Evolutionary conservation across 2,329 filamentous ascomycete species (phyloP).

Genomic region (Colletotrichum navitas): DNA sequence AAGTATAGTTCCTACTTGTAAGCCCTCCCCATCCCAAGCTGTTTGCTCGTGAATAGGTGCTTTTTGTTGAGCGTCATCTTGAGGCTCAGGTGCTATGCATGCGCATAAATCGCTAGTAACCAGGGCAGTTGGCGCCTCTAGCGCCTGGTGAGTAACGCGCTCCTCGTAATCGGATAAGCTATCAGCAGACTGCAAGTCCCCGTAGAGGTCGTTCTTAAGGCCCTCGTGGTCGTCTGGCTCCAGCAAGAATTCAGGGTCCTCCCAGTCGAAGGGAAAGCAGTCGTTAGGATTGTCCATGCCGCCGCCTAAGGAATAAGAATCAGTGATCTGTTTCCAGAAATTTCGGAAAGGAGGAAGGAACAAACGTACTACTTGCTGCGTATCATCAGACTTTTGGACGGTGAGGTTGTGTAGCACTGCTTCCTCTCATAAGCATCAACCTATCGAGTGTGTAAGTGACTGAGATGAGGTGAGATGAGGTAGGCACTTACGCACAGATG

Average conservation of each 20-base stretch:
- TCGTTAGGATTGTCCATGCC: constrained; percentile 2
- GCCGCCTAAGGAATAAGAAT: background rate
- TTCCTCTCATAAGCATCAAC: background rate
- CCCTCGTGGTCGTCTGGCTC: background rate
- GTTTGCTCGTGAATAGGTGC: background rate
- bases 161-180: background rate
- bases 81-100: background rate
- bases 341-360: background rate
- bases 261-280: constrained; percentile 2
- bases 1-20: background rate
- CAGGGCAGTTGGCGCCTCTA: background rate
- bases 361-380: background rate
- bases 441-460: background rate
- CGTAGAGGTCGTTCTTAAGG: background rate
- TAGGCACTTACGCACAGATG: background rate
- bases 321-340: background rate
- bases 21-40: background rate
- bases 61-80: background rate
- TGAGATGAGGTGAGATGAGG: background rate
- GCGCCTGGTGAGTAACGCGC: background rate
- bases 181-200: no score
- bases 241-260: background rate
- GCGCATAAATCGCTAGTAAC: background rate
- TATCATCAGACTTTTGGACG: background rate
- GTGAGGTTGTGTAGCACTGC: background rate